These are phyloP conservation scores for Fusarium sororula DNA, from an alignment of 2,329 filamentous ascomycete species.

Conservation along the genomic window DNA sequence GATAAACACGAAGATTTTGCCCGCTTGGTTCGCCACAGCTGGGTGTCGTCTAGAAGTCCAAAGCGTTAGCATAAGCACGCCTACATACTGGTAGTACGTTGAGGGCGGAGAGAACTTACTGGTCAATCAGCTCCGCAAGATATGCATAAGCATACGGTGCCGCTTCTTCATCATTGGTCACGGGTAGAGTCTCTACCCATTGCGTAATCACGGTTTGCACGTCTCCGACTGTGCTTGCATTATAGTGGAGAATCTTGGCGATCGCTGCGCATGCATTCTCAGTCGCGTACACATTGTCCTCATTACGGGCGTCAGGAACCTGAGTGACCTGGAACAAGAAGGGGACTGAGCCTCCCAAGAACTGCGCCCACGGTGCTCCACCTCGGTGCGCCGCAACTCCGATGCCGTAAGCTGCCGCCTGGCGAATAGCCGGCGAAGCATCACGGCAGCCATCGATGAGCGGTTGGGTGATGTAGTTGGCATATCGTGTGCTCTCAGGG, in stretches of 20 bases:
- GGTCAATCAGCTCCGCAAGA: slow-evolving; percentile 88
- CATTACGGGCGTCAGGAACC: slow-evolving; percentile 81
- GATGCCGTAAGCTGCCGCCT: slow-evolving; percentile 95
- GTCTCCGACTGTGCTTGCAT: slow-evolving; percentile 78
- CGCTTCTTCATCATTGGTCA: slow-evolving; percentile 95
- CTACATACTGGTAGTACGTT: neutral
- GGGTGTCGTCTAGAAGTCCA: slow-evolving; percentile 76
- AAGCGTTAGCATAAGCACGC: slow-evolving; percentile 39
- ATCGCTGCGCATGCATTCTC: slow-evolving; percentile 97
- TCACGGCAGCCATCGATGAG: slow-evolving; percentile 88
- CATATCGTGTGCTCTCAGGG: slow-evolving; percentile 85
- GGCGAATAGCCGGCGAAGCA: slow-evolving; percentile 86
- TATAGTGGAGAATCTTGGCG: slow-evolving; percentile 96
- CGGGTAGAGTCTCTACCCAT: slow-evolving; percentile 91
- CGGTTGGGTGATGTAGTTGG: slow-evolving; percentile 85
- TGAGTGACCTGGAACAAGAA: slow-evolving; percentile 86
- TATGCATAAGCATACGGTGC: slow-evolving; percentile 96
- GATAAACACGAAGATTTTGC: slow-evolving; percentile 85
- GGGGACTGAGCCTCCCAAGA: slow-evolving; percentile 81
- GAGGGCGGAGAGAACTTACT: slow-evolving; percentile 69
- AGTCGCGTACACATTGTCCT: slow-evolving; percentile 96
- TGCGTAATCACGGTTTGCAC: slow-evolving; percentile 78
- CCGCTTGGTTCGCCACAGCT: slow-evolving; percentile 78
- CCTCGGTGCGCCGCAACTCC: slow-evolving; percentile 95
- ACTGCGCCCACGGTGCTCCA: slow-evolving; percentile 86